Evolutionary conservation across 805 yeast genomes (phyloP), one percentile per base, ranked within the genome.

Genomic region (Kazachstania kunashirensis): DNA sequence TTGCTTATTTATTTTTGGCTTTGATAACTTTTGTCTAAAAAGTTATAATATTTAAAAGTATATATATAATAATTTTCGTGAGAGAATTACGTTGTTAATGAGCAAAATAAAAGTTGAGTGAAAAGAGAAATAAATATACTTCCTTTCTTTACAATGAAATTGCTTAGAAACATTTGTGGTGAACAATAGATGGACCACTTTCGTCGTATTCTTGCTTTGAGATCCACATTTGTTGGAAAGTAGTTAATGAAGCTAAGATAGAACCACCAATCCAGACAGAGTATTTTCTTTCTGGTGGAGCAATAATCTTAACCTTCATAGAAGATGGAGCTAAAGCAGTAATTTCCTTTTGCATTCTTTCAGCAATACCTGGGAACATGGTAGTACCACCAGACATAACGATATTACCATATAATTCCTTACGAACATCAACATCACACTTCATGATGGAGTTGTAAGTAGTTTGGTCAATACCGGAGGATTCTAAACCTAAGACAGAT

Each of bases 181-280:
- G 71, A 49, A 92, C 98, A 66, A 92, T 92, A 49, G 96, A 86
- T 62, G 98, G 98, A 65, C 98, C 98, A 73, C 96, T 84, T 77
- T 92, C 98, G 80, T 92, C 98, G 83, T 92, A 92, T 78, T 92
- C 98, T 77, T 92, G 97, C 80, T 92, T 92, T 65, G 97, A 88
- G 84, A 92, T 86, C 98, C 98, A 92, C 97, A 92, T 89, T 75
- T 92, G 97, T 79, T 92, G 97, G 96, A 92, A 92, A 68, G 98
- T 92, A 48, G 96, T 84, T 67, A 92, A 80, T 44, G 96, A 86
- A 53, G 98, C 96, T 70, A 92, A 80, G 63, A 92, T 92, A 57
- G 97, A 92, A 75, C 98, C 98, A 79, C 98, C 98, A 53, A 92
- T 92, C 98, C 98, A 92, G 73, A 88, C 96, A 61, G 95, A 84